Conservation (phyloP, 805 yeast genomes). For the Nakazawaea holstii region DNA sequence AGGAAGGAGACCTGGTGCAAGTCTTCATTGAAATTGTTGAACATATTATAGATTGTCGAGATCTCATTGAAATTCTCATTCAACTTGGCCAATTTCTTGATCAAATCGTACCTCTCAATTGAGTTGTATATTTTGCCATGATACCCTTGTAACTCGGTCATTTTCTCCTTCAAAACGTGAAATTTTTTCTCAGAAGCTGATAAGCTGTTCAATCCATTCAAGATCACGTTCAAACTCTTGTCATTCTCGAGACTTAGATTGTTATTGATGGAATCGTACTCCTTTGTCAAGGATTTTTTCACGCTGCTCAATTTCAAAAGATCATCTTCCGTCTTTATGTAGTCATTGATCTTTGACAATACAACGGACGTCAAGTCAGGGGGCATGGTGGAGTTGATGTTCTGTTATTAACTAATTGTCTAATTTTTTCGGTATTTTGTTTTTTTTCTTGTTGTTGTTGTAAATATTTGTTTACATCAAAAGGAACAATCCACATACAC, state of each 20-base stretch:
- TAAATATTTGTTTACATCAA: background rate
- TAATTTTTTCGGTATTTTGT: background rate
- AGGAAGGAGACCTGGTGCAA: slow-evolving; percentile 41
- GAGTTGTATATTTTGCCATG: slow-evolving; percentile 43
- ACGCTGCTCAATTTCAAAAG: slow-evolving; percentile 47
- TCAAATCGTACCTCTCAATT: slow-evolving; percentile 62
- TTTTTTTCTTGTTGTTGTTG: background rate
- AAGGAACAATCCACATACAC: too few species aligned
- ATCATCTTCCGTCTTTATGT: slow-evolving; percentile 33
- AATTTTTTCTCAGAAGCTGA: slow-evolving; percentile 40
- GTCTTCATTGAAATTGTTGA: slow-evolving; percentile 48
- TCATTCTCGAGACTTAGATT: slow-evolving; percentile 70
- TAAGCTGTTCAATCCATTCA: slow-evolving; percentile 35
- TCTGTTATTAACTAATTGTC: background rate
- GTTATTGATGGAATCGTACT: slow-evolving; percentile 69
- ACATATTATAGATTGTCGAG: slow-evolving; percentile 56
- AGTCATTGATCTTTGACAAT: slow-evolving; percentile 18
- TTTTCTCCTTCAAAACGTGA: slow-evolving; percentile 15
- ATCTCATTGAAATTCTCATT: slow-evolving; percentile 72
- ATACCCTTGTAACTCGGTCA: slow-evolving; percentile 35
- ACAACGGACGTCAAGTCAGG: slow-evolving; percentile 10
- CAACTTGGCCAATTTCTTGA: slow-evolving; percentile 59
- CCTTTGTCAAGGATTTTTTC: slow-evolving; percentile 54
- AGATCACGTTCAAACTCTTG: slow-evolving; percentile 52
- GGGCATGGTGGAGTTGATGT: background rate